These are phyloP conservation scores for Alternaria sp. DNA, from an alignment of 2,329 filamentous ascomycete genomes.

Conservation along the genomic window DNA sequence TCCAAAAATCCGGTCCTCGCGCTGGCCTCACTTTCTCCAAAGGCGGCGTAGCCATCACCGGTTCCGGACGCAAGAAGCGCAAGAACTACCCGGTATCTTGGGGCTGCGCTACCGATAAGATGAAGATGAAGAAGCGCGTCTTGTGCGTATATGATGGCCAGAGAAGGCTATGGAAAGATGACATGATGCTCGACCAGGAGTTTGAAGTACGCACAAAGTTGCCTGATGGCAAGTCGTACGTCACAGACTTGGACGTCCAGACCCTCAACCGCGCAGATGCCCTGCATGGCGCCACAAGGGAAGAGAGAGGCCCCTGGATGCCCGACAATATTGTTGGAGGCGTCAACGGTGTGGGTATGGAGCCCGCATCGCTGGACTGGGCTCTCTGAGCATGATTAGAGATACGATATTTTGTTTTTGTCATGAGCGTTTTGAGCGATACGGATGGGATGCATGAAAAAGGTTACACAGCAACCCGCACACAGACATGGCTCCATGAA, in stretches of 20 bases:
- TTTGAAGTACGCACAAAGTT: conserved; percentile 91
- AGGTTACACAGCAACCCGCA: conserved; percentile 28
- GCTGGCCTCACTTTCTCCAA: conserved; percentile 80
- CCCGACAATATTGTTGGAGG: conserved; percentile 68
- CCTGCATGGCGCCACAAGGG: conserved; percentile 79
- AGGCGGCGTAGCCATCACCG: conserved; percentile 70
- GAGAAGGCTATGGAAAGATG: conserved; percentile 92
- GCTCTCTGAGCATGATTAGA: conserved; percentile 3
- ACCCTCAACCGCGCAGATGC: conserved; percentile 89
- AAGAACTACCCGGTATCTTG: conserved; percentile 94
- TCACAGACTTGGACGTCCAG: conserved; percentile 92
- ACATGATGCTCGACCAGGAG: conserved; percentile 97
- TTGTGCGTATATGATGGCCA: conserved; percentile 90
- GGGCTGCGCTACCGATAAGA: conserved; percentile 91
- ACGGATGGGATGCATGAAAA: conserved; percentile 12
- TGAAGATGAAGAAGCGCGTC: conserved; percentile 98
- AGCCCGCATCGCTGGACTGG: conserved; percentile 12
- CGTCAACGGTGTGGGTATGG: conserved; percentile 6
- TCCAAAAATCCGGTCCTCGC: conserved; percentile 37
- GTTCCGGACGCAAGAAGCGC: conserved; percentile 81
- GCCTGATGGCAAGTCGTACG: conserved; percentile 72
- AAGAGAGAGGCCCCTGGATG: conserved; percentile 88
- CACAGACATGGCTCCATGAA: conserved; percentile 26
- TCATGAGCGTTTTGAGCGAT: conserved; percentile 18
- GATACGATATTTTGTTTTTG: conserved; percentile 14